These are phyloP conservation scores for Carex pumila DNA, from an alignment of 176 grass and related monocot genomes.

Conservation along the genomic window DNA sequence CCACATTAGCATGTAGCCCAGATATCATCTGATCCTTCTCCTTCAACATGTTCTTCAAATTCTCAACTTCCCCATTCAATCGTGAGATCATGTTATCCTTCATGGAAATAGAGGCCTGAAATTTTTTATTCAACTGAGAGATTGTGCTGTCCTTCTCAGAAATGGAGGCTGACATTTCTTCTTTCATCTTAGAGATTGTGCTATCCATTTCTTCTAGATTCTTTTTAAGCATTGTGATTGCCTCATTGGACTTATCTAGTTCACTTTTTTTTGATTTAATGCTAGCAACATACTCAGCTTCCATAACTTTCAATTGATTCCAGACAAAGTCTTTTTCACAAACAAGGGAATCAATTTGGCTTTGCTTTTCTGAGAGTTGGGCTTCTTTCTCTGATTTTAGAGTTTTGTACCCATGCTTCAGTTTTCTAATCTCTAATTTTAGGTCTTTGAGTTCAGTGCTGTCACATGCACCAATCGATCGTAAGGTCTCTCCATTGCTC, in stretches of 20 bases:
- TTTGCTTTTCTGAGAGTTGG: neutral
- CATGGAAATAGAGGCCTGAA: neutral
- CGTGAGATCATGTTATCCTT: conserved; percentile 1
- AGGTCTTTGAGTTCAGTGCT: neutral
- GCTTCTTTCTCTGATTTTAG: conserved; percentile 9
- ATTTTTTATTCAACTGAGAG: neutral
- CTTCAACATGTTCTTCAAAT: neutral
- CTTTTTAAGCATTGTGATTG: neutral
- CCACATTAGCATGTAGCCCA: neutral
- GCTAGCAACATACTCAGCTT: neutral
- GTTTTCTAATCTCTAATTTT: neutral
- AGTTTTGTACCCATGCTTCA: conserved; percentile 17
- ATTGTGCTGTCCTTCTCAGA: neutral
- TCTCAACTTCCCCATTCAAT: conserved; percentile 14
- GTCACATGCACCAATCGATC: neutral
- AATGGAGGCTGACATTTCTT: neutral
- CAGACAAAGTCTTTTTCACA: conserved; percentile 20
- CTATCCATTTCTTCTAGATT: conserved; percentile 3
- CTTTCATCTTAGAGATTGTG: neutral
- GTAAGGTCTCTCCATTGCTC: neutral
- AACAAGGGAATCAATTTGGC: conserved; percentile 9
- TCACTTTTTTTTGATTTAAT: conserved; percentile 14
- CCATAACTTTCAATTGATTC: conserved; percentile 20
- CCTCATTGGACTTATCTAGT: conserved; percentile 3
- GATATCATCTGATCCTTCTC: conserved; percentile 22